Percentiles rank a stretch among this genome's conserved stretches.
Evolutionary conservation across 805 yeast species (phyloP).

Genomic region (Teunomyces stri): DNA sequence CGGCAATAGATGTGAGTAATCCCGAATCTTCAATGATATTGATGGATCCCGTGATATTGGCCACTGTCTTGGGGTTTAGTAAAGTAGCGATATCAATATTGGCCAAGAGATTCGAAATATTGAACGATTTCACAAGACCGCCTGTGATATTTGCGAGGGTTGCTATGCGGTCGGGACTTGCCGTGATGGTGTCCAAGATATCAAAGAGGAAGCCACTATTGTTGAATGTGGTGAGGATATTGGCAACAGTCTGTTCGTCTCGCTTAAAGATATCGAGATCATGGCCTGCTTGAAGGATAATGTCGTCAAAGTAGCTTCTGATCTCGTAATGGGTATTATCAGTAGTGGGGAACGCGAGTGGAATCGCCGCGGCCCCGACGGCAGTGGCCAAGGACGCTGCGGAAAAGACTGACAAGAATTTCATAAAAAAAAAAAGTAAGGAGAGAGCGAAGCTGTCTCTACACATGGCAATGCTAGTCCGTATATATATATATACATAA

Average conservation of each 20-base stretch:
- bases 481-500: neutral
- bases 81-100: neutral
- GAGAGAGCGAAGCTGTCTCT: neutral
- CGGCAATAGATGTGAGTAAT: constrained; percentile 29
- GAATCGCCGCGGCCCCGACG: constrained; percentile 16
- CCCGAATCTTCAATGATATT: constrained; percentile 32
- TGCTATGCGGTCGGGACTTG: constrained; percentile 24
- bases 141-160: constrained; percentile 33
- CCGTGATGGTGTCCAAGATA: constrained; percentile 35
- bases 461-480: neutral
- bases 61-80: constrained; percentile 5
- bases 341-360: constrained; percentile 20
- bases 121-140: constrained; percentile 11
- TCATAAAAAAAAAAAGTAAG: constrained; percentile 9
- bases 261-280: constrained; percentile 14
- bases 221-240: constrained; percentile 24
- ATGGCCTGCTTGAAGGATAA: constrained; percentile 7
- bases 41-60: constrained; percentile 22
- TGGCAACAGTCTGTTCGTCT: constrained; percentile 23
- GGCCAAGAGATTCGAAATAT: constrained; percentile 3
- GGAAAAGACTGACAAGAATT: constrained; percentile 8
- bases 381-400: constrained; percentile 10
- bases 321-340: constrained; percentile 16
- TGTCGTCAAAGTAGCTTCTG: constrained; percentile 8
- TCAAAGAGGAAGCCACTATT: constrained; percentile 32